Percentiles rank a stretch among this genome's conserved stretches.
These are phyloP conservation scores for Starmerella lactis-condensi DNA, from an alignment of 805 yeast species.

Conservation along the genomic window DNA sequence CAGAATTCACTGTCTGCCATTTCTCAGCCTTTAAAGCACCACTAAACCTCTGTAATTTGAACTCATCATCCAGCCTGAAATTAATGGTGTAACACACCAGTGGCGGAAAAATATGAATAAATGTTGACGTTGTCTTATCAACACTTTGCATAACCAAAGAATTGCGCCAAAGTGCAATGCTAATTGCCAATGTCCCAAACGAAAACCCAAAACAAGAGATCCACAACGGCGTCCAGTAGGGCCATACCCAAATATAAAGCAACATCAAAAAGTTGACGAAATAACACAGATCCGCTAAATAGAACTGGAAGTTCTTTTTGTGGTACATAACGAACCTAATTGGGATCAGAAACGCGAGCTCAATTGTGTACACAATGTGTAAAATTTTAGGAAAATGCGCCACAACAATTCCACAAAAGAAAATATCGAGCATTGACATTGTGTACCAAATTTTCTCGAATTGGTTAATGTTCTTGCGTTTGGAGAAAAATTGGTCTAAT, in stretches of 20 bases:
- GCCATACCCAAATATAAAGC: conserved; percentile 65
- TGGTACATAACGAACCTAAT: conserved; percentile 67
- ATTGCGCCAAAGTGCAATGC: conserved; percentile 90
- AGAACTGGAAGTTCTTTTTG: conserved; percentile 64
- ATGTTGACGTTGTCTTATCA: conserved; percentile 80
- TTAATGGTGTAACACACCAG: conserved; percentile 69
- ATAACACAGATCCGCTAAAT: conserved; percentile 82
- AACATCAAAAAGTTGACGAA: conserved; percentile 61
- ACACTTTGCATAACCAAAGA: conserved; percentile 79
- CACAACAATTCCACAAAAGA: conserved; percentile 53
- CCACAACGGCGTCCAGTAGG: conserved; percentile 52
- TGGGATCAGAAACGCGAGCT: conserved; percentile 55
- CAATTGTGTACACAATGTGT: conserved; percentile 52
- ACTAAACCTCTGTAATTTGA: conserved; percentile 44
- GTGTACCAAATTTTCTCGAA: conserved; percentile 73
- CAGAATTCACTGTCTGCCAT: conserved; percentile 56
- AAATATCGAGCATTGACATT: conserved; percentile 45
- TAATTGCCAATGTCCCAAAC: conserved; percentile 79
- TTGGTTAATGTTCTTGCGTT: conserved; percentile 19
- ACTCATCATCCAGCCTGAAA: conserved; percentile 46
- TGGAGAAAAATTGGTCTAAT: conserved; percentile 18
- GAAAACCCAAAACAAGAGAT: conserved; percentile 71
- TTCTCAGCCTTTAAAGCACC: conserved; percentile 53
- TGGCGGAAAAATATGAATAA: conserved; percentile 84
- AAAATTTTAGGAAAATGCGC: conserved; percentile 63